Evolutionary conservation across 805 yeast genomes (phyloP), one percentile per base, ranked within the genome.

Genomic region (Wickerhamomyces alni): DNA sequence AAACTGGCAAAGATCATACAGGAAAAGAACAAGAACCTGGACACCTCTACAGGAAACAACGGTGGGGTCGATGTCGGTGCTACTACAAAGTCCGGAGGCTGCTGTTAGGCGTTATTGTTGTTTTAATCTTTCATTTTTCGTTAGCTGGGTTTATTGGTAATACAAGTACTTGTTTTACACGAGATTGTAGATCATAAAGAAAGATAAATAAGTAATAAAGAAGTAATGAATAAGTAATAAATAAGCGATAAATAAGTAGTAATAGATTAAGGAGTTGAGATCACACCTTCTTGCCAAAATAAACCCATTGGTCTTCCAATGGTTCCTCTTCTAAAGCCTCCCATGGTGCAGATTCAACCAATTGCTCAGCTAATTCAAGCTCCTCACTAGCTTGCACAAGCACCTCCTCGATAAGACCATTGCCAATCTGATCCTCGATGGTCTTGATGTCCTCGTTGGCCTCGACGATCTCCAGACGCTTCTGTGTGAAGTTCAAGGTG

Each of bases 1-100:
- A 85, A 87, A 52, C 74, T 93, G 56, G 96, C 97, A 11, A 77
- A 82, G 31, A 72, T 86, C 52, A 87, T 89, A 57, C 85, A 85
- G 66, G 95, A 87, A 39, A 84, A 83, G 62, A 79, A 81, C 46
- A 69, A 67, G 39, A 61, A 65, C 38, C 69, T 68, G 38, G 63
- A 66, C 24, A 37, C 36, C 19, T 34, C n/a, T n/a, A n/a, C 46
- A 12, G 42, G 47, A 16, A 41, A 47, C n/a, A 51, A 52, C 15
- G 47, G 48, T 35, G 55, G 58, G 36, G 45, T 55, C 29, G 43
- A 55, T 40, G 61, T 54, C 15, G 44, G 37, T 22, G 34, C 42
- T 19, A 35, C 33, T 13, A 31, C 32, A 27, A 33, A 38, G 16
- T 33, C 30, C 4, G 42, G 41, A 30, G 45, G 46, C 29, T 51